Evolutionary conservation across 305 asterid species (phyloP).

Genomic region (Stenogyne calaminthoides): DNA sequence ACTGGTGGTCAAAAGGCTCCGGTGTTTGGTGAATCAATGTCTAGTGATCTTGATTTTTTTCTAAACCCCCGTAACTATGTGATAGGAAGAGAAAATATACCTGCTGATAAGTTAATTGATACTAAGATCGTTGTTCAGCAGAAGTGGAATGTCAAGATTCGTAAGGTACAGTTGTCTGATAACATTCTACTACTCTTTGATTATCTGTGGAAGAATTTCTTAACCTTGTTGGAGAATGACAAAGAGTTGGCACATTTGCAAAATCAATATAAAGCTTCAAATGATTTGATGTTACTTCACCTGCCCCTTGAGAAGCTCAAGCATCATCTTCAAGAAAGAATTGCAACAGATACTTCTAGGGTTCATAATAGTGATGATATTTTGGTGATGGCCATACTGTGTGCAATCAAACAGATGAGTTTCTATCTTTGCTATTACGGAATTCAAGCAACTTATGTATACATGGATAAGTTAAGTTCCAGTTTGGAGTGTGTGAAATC

Average conservation of each 20-base stretch:
- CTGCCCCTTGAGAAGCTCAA: conserved; percentile 50
- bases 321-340: conserved; percentile 38
- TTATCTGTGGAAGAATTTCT: conserved; percentile 42
- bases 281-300: conserved; percentile 42
- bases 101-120: conserved; percentile 40
- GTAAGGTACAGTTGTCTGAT: conserved; percentile 52
- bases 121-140: conserved; percentile 39
- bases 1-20: conserved; percentile 45
- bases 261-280: conserved; percentile 38
- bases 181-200: conserved; percentile 46
- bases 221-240: conserved; percentile 48
- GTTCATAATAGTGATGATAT: conserved; percentile 39
- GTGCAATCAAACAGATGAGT: conserved; percentile 69
- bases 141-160: conserved; percentile 50
- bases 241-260: conserved; percentile 36
- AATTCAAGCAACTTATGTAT: conserved; percentile 52
- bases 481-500: conserved; percentile 47
- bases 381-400: conserved; percentile 43
- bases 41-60: conserved; percentile 67
- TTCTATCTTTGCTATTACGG: conserved; percentile 72
- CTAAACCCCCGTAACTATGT: conserved; percentile 54
- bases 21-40: conserved; percentile 55
- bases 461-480: conserved; percentile 45
- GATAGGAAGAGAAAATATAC: conserved; percentile 44
- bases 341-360: conserved; percentile 29